Evolutionary conservation across 345 rosid genomes (phyloP).

Genomic region (Hypericum androsaemum): DNA sequence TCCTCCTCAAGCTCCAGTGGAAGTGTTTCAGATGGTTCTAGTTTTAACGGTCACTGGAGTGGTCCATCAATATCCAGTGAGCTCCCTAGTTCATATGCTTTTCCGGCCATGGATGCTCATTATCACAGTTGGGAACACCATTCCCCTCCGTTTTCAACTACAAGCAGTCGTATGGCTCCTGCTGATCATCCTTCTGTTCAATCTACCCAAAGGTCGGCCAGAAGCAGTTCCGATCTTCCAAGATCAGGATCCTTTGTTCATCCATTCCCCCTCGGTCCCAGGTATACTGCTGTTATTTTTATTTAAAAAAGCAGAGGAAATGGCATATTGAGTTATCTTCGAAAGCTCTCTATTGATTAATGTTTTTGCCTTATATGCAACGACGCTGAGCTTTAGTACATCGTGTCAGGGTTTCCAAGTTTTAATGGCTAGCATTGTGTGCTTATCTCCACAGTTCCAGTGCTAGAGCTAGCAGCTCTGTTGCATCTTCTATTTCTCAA

Average conservation of each 20-base stretch:
- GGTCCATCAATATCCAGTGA: constrained; percentile 66
- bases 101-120: constrained; percentile 65
- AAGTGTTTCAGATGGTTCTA: constrained; percentile 61
- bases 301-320: background rate
- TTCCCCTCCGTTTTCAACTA: constrained; percentile 53
- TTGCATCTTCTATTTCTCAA: constrained; percentile 49
- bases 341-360: no score
- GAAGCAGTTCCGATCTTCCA: constrained; percentile 50
- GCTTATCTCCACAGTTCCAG: constrained; percentile 33
- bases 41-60: constrained; percentile 59
- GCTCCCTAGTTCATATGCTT: constrained; percentile 59
- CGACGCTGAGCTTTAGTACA: no score
- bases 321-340: constrained; percentile 1
- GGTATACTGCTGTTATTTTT: constrained; percentile 49
- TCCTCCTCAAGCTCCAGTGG: constrained; percentile 63
- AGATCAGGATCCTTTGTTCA: constrained; percentile 70
- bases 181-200: constrained; percentile 56
- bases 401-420: no score
- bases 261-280: constrained; percentile 67
- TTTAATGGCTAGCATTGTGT: background rate
- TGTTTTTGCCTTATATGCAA: no score
- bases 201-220: constrained; percentile 46
- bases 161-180: constrained; percentile 39
- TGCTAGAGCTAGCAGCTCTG: constrained; percentile 67
- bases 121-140: constrained; percentile 69